Conservation (phyloP, 306 rosid species). For the Cucurbita argyrosperma region DNA sequence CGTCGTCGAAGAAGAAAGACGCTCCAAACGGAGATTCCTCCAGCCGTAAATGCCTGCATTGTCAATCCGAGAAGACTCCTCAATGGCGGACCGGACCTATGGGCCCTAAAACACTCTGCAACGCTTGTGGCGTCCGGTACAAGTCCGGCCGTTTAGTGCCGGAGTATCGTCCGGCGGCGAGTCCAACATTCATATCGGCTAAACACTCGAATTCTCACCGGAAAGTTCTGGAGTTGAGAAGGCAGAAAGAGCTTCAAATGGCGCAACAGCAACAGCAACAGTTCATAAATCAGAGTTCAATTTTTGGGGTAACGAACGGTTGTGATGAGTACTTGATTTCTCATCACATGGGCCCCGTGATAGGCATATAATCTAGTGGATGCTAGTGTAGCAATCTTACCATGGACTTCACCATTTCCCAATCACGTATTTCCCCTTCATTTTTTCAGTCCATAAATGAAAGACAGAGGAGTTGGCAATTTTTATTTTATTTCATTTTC, state of each 20-base stretch:
- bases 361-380: conserved; percentile 48
- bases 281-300: conserved; percentile 25
- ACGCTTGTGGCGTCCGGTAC: conserved; percentile 60
- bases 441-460: neutral
- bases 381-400: conserved; percentile 28
- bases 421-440: neutral
- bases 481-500: neutral
- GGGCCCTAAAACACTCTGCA: conserved; percentile 67
- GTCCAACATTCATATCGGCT: conserved; percentile 46
- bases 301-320: conserved; percentile 55
- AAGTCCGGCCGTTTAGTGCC: conserved; percentile 56
- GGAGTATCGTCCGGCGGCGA: conserved; percentile 60
- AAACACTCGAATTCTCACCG: conserved; percentile 61
- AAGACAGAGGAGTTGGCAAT: neutral
- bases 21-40: conserved; percentile 17
- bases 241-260: conserved; percentile 43
- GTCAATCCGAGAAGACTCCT: conserved; percentile 57
- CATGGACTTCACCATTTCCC: conserved; percentile 9
- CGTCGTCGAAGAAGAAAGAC: neutral
- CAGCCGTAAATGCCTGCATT: conserved; percentile 48
- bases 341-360: conserved; percentile 40
- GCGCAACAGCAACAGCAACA: conserved; percentile 26
- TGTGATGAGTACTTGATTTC: conserved; percentile 45
- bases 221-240: conserved; percentile 53
- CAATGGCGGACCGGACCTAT: conserved; percentile 68